phyloP scores from a whole-genome alignment of 352 stramenopile species.

The Aphanomyces cochlioides region DNA sequence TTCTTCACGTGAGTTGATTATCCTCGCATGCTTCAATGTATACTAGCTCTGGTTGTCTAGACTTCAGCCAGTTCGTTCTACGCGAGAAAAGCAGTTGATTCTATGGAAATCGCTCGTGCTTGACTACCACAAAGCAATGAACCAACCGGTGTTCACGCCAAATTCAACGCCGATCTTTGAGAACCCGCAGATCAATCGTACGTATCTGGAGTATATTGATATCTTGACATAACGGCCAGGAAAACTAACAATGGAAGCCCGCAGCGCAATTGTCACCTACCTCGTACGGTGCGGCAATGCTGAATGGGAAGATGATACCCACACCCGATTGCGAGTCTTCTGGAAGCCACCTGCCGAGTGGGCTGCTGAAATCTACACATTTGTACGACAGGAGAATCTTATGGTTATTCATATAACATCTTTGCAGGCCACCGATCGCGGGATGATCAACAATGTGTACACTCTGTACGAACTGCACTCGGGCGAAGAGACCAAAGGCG shows the following conservation, averaged over 20 bases:
- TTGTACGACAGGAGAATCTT: slow-evolving; percentile 41
- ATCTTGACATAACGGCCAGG: slow-evolving; percentile 31
- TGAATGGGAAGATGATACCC: slow-evolving; percentile 74
- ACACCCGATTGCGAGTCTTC: slow-evolving; percentile 77
- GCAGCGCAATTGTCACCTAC: slow-evolving; percentile 65
- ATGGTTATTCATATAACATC: background rate
- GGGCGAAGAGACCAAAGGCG: slow-evolving; percentile 72
- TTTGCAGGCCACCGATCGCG: slow-evolving; percentile 54
- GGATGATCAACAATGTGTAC: slow-evolving; percentile 79
- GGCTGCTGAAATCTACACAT: slow-evolving; percentile 81
- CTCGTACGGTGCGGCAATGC: slow-evolving; percentile 72
- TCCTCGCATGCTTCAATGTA: background rate
- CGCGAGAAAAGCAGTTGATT: slow-evolving; percentile 81
- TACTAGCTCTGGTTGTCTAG: slow-evolving; percentile 27
- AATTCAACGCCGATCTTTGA: slow-evolving; percentile 67
- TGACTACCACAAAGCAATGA: slow-evolving; percentile 74
- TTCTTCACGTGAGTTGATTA: slow-evolving; percentile 71
- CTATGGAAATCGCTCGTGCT: slow-evolving; percentile 83
- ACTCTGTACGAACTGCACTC: slow-evolving; percentile 84
- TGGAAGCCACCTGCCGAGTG: slow-evolving; percentile 81
- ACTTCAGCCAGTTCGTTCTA: slow-evolving; percentile 74
- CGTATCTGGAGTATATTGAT: slow-evolving; percentile 12
- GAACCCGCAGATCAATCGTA: slow-evolving; percentile 79
- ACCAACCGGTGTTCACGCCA: slow-evolving; percentile 66
- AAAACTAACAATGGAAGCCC: slow-evolving; percentile 69